phyloP scores from a whole-genome alignment of 2,329 filamentous ascomycete species.

The Pleochaeta shiraiana region DNA sequence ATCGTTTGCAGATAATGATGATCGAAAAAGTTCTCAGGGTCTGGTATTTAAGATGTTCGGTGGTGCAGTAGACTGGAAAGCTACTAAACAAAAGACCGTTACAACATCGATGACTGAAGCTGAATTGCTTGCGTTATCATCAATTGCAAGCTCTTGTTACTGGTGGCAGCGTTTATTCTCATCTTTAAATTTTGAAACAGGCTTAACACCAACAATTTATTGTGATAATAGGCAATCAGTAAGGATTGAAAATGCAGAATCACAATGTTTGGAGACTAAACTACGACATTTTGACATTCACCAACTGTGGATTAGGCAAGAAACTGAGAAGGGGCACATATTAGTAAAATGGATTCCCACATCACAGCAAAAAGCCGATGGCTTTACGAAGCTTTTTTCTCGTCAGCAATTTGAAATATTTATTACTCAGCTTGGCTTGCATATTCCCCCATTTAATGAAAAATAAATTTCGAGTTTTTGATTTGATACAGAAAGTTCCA shows the following conservation, averaged over 20 bases:
- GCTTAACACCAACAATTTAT: background rate
- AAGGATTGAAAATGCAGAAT: background rate
- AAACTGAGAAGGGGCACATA: background rate
- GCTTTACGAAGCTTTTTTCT: background rate
- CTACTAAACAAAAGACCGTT: too few species aligned
- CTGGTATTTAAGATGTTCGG: background rate
- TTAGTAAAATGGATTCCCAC: background rate
- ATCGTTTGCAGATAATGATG: background rate
- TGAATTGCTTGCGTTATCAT: background rate
- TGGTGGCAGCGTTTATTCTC: background rate
- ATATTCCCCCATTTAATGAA: too few species aligned
- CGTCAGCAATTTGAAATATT: background rate
- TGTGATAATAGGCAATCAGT: background rate
- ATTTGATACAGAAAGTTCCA: too few species aligned
- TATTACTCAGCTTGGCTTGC: background rate
- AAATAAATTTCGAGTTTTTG: too few species aligned
- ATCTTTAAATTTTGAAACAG: background rate
- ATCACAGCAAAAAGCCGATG: background rate
- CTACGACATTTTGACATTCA: background rate
- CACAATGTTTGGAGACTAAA: background rate
- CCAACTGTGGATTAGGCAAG: background rate
- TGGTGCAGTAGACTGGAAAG: background rate
- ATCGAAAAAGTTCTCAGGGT: background rate
- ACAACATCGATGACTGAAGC: background rate
- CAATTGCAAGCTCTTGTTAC: background rate